phyloP scores from a whole-genome alignment of 306 rosid genomes.

The Trifolium fragiferum region DNA sequence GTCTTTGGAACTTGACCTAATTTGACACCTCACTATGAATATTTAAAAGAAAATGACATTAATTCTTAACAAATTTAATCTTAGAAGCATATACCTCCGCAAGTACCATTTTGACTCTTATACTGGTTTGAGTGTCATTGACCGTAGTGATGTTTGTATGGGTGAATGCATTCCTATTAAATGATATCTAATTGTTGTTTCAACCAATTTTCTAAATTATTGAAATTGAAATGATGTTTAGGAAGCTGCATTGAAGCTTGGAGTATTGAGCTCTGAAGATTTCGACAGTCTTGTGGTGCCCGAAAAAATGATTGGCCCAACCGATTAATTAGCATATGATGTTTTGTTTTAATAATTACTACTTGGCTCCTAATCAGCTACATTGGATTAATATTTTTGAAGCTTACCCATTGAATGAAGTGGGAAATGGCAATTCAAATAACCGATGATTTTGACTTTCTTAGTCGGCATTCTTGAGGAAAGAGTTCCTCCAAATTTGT shows the following conservation, averaged over 20 bases:
- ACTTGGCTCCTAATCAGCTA: slow-evolving; percentile 19
- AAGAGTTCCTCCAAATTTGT: slow-evolving; percentile 49
- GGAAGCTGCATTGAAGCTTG: slow-evolving; percentile 96
- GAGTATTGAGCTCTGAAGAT: slow-evolving; percentile 79
- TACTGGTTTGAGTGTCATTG: slow-evolving; percentile 29
- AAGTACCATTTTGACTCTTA: slow-evolving; percentile 25
- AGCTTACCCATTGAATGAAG: slow-evolving; percentile 31
- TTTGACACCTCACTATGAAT: slow-evolving; percentile 10
- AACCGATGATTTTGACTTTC: slow-evolving; percentile 40
- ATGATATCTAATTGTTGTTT: slow-evolving; percentile 13
- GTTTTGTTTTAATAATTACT: slow-evolving; percentile 9
- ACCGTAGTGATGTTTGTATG: slow-evolving; percentile 21
- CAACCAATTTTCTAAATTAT: slow-evolving; percentile 35
- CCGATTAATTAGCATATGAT: slow-evolving; percentile 59
- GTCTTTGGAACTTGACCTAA: slow-evolving; percentile 24
- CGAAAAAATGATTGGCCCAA: slow-evolving; percentile 96
- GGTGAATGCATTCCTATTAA: slow-evolving; percentile 21
- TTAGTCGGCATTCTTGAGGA: slow-evolving; percentile 51
- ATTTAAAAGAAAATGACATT: not conserved
- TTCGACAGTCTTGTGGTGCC: slow-evolving; percentile 94
- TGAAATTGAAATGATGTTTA: slow-evolving; percentile 46
- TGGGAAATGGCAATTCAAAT: slow-evolving; percentile 39
- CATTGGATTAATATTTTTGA: slow-evolving; percentile 36
- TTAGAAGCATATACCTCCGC: slow-evolving; percentile 14
- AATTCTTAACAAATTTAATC: slow-evolving; percentile 24